Conservation (phyloP, 2,329 filamentous ascomycete species). For the Exophiala spinifera region DNA sequence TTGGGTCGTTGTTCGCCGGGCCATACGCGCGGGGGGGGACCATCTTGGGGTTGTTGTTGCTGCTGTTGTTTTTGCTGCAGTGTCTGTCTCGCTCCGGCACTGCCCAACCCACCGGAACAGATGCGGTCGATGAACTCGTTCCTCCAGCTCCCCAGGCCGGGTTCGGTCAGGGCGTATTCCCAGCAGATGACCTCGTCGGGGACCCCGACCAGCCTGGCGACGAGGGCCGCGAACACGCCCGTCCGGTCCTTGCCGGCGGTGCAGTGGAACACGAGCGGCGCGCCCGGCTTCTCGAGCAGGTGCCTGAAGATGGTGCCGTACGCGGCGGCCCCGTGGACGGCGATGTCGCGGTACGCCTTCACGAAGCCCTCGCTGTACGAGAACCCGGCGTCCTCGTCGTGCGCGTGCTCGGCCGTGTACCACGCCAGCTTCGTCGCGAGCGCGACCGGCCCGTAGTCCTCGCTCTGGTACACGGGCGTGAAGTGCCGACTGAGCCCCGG, state of each 20-base stretch:
- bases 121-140: constrained; percentile 28
- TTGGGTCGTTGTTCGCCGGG: constrained; percentile 8
- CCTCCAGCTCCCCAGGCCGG: constrained; percentile 48
- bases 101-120: constrained; percentile 10
- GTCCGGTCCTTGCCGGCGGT: constrained; percentile 77
- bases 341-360: constrained; percentile 64
- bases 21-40: too few species aligned
- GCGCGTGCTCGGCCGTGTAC: constrained; percentile 54
- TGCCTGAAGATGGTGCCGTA: constrained; percentile 61
- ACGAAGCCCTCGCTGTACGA: constrained; percentile 54
- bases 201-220: constrained; percentile 64
- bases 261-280: constrained; percentile 62
- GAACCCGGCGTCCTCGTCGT: constrained; percentile 42
- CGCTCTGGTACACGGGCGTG: constrained; percentile 63
- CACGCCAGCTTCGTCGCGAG: constrained; percentile 59
- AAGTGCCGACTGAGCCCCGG: constrained; percentile 55
- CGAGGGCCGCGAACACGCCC: constrained; percentile 64
- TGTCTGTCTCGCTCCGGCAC: too few species aligned
- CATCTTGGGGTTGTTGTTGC: too few species aligned
- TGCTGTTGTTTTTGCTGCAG: too few species aligned
- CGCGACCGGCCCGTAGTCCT: constrained; percentile 58
- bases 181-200: constrained; percentile 57
- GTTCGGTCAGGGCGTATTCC: constrained; percentile 67
- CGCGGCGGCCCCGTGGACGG: constrained; percentile 55
- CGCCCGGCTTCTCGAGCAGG: constrained; percentile 39